Percentiles rank a stretch among this genome's conserved stretches.
These are phyloP conservation scores for Guillardia theta DNA, from an alignment of 78 protist genomes.

Conservation along the genomic window DNA sequence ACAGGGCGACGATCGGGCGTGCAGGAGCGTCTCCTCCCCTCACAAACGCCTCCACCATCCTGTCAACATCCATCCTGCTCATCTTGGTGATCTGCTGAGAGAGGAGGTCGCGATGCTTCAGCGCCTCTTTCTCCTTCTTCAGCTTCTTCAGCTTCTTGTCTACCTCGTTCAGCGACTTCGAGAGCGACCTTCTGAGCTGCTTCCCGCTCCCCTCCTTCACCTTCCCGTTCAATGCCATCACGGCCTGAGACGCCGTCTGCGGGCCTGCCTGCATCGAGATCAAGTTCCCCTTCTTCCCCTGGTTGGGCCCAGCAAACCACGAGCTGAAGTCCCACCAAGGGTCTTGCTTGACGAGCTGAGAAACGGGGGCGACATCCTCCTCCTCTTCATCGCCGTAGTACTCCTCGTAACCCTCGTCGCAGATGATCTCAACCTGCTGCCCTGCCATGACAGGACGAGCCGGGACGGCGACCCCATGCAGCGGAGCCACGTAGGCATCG, in stretches of 20 bases:
- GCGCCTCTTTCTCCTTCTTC: background rate
- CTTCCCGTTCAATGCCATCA: too few relatives aligned
- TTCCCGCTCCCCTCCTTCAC: too few relatives aligned
- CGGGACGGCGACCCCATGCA: background rate
- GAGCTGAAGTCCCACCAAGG: background rate
- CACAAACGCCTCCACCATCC: background rate
- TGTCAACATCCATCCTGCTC: background rate
- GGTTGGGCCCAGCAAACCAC: background rate
- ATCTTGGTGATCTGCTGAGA: background rate
- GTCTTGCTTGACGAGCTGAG: background rate
- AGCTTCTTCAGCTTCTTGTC: background rate
- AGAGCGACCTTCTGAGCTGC: background rate
- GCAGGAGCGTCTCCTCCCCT: background rate
- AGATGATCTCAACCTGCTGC: background rate
- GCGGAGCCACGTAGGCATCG: background rate
- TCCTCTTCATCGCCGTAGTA: background rate
- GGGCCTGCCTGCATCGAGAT: background rate
- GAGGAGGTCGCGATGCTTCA: background rate
- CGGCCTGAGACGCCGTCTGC: background rate
- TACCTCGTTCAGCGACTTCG: background rate
- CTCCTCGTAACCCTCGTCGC: background rate
- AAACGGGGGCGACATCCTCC: background rate
- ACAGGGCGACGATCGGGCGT: too few relatives aligned
- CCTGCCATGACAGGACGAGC: background rate
- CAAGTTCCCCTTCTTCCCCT: background rate